Conservation (phyloP, 106 monocot genomes). For the Dactylorhiza incarnata region DNA sequence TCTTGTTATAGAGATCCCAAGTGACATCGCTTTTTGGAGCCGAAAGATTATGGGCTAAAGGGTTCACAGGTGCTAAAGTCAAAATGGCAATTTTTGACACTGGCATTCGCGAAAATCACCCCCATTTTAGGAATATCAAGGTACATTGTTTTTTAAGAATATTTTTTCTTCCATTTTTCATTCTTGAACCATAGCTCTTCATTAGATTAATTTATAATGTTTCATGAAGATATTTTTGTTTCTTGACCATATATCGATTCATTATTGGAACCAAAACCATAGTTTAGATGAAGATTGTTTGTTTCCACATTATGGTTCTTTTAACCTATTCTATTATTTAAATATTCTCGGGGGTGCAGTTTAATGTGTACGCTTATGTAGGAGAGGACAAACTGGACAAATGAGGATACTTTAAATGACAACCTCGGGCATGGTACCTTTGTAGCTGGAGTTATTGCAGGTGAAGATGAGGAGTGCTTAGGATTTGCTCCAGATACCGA, state of each 20-base stretch:
- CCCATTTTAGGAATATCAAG: constrained; percentile 99
- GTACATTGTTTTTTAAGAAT: constrained; percentile 26
- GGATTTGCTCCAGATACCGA: constrained; percentile 99
- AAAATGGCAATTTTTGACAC: constrained; percentile 99
- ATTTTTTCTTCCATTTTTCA: not conserved
- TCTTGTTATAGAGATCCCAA: constrained; percentile 74
- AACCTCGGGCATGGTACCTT: constrained; percentile 99
- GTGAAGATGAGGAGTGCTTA: constrained; percentile 87
- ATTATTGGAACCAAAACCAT: not conserved
- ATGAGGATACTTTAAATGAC: constrained; percentile 96
- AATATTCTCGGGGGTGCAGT: not conserved
- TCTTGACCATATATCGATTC: not conserved
- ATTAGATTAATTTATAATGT: not conserved
- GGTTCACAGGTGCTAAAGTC: constrained; percentile 82
- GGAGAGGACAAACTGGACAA: constrained; percentile 99
- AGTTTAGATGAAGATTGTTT: not conserved
- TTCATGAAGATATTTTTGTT: not conserved
- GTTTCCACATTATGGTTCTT: not conserved
- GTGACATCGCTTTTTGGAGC: constrained; percentile 95
- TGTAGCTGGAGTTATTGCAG: constrained; percentile 98
- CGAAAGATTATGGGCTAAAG: constrained; percentile 87
- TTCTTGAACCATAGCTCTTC: too few species aligned
- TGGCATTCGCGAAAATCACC: constrained; percentile 92
- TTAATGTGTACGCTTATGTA: constrained; percentile 15
- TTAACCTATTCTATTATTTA: not conserved